Conservation (phyloP, 164 flowering plant genomes). For the Litsea cubeba region DNA sequence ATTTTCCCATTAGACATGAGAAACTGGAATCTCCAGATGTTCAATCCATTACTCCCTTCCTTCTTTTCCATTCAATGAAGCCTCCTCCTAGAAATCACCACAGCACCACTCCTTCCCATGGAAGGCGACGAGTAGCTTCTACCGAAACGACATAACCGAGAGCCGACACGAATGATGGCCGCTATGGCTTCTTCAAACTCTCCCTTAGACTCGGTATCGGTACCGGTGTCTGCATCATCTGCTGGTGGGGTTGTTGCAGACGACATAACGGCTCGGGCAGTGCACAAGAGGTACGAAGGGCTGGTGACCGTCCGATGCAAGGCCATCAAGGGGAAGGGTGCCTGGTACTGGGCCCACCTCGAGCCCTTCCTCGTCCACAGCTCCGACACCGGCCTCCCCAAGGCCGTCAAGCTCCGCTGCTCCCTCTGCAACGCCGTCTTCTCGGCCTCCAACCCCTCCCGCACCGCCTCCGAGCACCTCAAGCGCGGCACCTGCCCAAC, state of each 20-base stretch:
- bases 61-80: too few relatives aligned
- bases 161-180: conserved; percentile 23
- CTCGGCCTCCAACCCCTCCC: conserved; percentile 93
- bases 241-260: conserved; percentile 24
- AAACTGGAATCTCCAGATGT: too few relatives aligned
- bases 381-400: conserved; percentile 69
- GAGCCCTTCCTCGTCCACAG: conserved; percentile 74
- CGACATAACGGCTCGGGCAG: conserved; percentile 57
- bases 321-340: conserved; percentile 90
- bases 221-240: conserved; percentile 7
- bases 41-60: too few relatives aligned
- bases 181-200: conserved; percentile 19
- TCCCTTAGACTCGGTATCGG: not conserved
- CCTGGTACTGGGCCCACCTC: conserved; percentile 96
- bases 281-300: conserved; percentile 81
- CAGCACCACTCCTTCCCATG: too few relatives aligned
- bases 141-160: too few relatives aligned
- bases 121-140: too few relatives aligned
- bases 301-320: conserved; percentile 65
- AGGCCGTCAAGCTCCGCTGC: conserved; percentile 87
- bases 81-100: too few relatives aligned
- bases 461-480: conserved; percentile 95
- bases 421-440: conserved; percentile 78
- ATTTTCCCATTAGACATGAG: too few relatives aligned
- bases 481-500: conserved; percentile 93